Percentiles rank a stretch among this genome's conserved stretches.
Evolutionary conservation across 2,329 filamentous ascomycete species (phyloP).

Genomic region (Nigrospora sphaerica): DNA sequence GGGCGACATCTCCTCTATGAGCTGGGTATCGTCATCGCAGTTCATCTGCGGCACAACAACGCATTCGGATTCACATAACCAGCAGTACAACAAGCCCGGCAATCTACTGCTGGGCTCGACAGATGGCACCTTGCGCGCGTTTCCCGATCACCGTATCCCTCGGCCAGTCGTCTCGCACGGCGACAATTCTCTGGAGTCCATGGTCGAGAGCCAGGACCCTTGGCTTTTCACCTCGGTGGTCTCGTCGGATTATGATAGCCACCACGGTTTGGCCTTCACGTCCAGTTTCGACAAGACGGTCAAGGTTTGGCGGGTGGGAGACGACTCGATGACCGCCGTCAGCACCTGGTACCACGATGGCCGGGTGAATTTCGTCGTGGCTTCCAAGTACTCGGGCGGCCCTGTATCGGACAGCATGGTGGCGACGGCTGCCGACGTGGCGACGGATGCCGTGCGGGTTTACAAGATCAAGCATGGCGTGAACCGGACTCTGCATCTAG

Average conservation of each 20-base stretch:
- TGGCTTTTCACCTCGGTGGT: slow-evolving; percentile 61
- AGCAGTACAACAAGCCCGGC: slow-evolving; percentile 60
- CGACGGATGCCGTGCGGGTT: slow-evolving; percentile 51
- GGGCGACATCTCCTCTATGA: slow-evolving; percentile 52
- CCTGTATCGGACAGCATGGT: slow-evolving; percentile 2
- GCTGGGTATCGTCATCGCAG: slow-evolving; percentile 45
- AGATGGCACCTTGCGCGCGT: slow-evolving; percentile 37
- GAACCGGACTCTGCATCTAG: slow-evolving; percentile 2
- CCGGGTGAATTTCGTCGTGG: slow-evolving; percentile 56
- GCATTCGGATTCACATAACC: slow-evolving; percentile 56
- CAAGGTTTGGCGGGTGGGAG: slow-evolving; percentile 47
- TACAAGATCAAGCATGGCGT: slow-evolving; percentile 32
- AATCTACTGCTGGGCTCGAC: slow-evolving; percentile 51
- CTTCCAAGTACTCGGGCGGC: slow-evolving; percentile 38
- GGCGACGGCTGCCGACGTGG: slow-evolving; percentile 30
- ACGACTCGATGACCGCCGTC: slow-evolving; percentile 32
- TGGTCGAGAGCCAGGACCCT: slow-evolving; percentile 51
- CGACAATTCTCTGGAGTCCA: slow-evolving; percentile 48
- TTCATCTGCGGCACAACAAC: slow-evolving; percentile 57
- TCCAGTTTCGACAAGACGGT: slow-evolving; percentile 57
- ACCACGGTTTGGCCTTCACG: slow-evolving; percentile 42
- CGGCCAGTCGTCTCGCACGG: slow-evolving; percentile 45
- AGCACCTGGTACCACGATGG: slow-evolving; percentile 50
- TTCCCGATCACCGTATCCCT: slow-evolving; percentile 49
- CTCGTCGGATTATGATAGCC: slow-evolving; percentile 47